These are phyloP conservation scores for Xylariomycetidae sp. DNA, from an alignment of 2,329 filamentous ascomycete genomes.

Conservation along the genomic window DNA sequence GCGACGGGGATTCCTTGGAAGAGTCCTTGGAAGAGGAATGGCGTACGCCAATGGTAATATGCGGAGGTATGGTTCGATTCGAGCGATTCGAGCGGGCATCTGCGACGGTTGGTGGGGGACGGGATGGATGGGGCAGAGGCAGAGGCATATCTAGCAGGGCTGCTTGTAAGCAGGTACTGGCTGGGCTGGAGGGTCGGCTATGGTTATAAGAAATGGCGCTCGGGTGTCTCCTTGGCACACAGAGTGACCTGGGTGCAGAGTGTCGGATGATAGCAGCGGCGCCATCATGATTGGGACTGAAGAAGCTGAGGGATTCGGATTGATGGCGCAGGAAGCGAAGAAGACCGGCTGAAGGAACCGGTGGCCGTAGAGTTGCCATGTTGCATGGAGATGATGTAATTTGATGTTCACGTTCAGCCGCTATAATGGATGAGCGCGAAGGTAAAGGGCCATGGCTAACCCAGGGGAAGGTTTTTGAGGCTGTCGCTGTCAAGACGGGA, in stretches of 20 bases:
- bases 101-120: no score
- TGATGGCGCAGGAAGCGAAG: slow-evolving; percentile 71
- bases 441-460: no score
- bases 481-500: no score
- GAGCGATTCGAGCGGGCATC: slow-evolving; percentile 10
- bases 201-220: slow-evolving; percentile 17
- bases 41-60: slow-evolving; percentile 10
- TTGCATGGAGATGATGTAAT: no score
- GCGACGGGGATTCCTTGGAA: no score
- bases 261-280: slow-evolving; percentile 6
- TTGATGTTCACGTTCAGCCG: no score
- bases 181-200: not conserved
- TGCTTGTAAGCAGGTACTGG: slow-evolving; percentile 15
- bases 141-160: slow-evolving; percentile 18
- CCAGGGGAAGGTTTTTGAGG: no score
- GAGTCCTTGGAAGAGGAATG: no score
- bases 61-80: slow-evolving; percentile 4
- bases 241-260: slow-evolving; percentile 12
- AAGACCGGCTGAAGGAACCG: slow-evolving; percentile 52
- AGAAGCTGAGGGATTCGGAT: slow-evolving; percentile 54
- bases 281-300: slow-evolving; percentile 34
- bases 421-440: no score
- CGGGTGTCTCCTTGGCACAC: slow-evolving; percentile 21
- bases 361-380: slow-evolving; percentile 42
- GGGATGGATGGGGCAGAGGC: no score